A percentile compares a stretch with the other conserved stretches of the same genome.
These are phyloP conservation scores for Saturnispora sanitii DNA, from an alignment of 805 yeast genomes.

Conservation along the genomic window DNA sequence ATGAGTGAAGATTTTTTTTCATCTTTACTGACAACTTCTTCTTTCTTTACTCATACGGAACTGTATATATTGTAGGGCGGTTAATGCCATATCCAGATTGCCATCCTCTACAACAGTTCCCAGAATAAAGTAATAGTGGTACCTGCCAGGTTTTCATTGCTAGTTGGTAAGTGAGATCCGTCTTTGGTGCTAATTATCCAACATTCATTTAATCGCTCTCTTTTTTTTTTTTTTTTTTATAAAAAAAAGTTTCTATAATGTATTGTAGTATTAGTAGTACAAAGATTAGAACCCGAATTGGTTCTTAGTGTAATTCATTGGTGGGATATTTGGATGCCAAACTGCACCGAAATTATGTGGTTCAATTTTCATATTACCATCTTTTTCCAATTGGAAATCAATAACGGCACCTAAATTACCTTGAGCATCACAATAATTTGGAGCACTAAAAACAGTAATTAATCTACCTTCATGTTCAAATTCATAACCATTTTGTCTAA, in stretches of 20 bases:
- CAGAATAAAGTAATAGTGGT: conserved; percentile 16
- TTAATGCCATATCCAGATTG: conserved; percentile 28
- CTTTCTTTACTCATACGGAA: conserved; percentile 27
- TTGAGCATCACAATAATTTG: conserved; percentile 89
- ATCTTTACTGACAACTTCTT: conserved; percentile 2
- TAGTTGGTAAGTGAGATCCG: background rate
- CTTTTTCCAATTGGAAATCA: conserved; percentile 47
- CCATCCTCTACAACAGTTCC: conserved; percentile 32
- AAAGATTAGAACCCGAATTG: conserved; percentile 29
- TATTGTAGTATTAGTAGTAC: too few species aligned
- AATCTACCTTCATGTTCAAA: conserved; percentile 78
- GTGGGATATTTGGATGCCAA: conserved; percentile 82
- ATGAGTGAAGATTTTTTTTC: conserved; percentile 1
- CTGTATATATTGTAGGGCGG: conserved; percentile 33
- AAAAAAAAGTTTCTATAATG: background rate
- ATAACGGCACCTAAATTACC: conserved; percentile 89
- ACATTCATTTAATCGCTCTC: conserved; percentile 1
- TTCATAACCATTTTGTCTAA: conserved; percentile 83
- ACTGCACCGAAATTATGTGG: conserved; percentile 62
- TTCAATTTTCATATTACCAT: conserved; percentile 32
- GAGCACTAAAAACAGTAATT: conserved; percentile 95
- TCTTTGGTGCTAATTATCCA: background rate
- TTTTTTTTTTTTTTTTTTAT: too few species aligned
- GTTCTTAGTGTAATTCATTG: conserved; percentile 77
- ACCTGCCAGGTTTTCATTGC: background rate